Evolutionary conservation across 805 yeast genomes (phyloP), one percentile per base, ranked within the genome.

Genomic region (Wickerhamomyces sydowiorum): DNA sequence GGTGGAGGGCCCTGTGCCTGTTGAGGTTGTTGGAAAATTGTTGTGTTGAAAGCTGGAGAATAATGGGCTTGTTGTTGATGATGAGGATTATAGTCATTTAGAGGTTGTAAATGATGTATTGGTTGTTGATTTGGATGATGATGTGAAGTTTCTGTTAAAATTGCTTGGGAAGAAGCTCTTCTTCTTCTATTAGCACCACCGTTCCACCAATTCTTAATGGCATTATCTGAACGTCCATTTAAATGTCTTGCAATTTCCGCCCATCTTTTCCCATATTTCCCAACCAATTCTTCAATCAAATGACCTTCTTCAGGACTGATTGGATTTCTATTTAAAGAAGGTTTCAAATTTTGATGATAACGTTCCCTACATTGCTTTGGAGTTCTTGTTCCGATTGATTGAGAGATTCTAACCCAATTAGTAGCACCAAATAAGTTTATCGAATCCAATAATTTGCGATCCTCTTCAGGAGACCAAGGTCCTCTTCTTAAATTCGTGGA

Each of bases 161-260:
- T 42, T 7, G 63, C 56, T 27, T 59, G 59, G 10, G 62, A 59
- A 2, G 69, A 60, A 23, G 72, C 71, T 49, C 88, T 67, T 54
- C 93, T 74, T 46, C 96, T 69, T 46, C 95, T 71, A 59, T 86
- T 87, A 13, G 95, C 91, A 8, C 96, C 95, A 4, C 96, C 95
- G 57, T 87, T 87, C 96, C 96, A 88, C 96, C 96, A 89, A 64
- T 89, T 89, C 59, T 87, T 87, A 53, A 87, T 86, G 18, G 95
- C 89, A 60, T 87, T 88, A 61, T 88, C 96, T n/a, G 84, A 75
- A 40, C 96, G 69, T 2, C 96, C 96, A 47, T 85, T 82, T 44
- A 88, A 66, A 61, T 87, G 95, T 40, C 96, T 74, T 15, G 96
- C 87, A 36, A 88, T 89, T 56, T 86, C 96, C 0, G 96, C 96